Evolutionary conservation across 495 filamentous ascomycete species (phyloP), one percentile per base, ranked within the genome.

Genomic region (Podospora comata): DNA sequence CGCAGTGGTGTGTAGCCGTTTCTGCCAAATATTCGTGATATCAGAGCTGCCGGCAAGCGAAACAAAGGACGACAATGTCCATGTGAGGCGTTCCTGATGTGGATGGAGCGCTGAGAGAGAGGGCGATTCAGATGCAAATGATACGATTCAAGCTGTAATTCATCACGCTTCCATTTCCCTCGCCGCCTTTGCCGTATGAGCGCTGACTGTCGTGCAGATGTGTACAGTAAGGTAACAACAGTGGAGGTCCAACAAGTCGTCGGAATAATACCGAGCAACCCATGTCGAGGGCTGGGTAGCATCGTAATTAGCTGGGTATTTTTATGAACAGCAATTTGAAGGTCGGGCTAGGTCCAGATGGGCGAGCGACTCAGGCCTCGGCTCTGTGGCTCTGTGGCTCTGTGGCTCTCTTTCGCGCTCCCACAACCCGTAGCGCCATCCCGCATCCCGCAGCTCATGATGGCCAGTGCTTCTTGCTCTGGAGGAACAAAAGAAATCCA

Each of bases 121-220:
- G 39, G 39, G 2, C 39, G 39, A 48, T 48, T 48, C 39, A 48
- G 39, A 48, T 13, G 39, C 39, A 16, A 13, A 48, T 48, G 39
- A 48, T 48, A 48, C 18, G 39, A 48, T 48, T 48, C 39, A 48
- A 18, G 13, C 39, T 13, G 3, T 6, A 3, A 32, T 11, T 59
- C 56, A 48, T 59, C 56, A 23, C 26, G 19, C 26, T 59, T 59
- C 26, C 44, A 61, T 19, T 56, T 57, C 32, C n/a, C 60, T 54
- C 66, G 66, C 64, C 70, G 70, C 70, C 62, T 56, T 68, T 65
- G 69, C 69, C 69, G 63, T 68, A 58, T 67, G 60, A 65, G 55
- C 27, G 60, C 65, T 60, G 32, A 26, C 62, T 9, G 68, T 54
- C 65, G 30, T 64, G 65, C 65, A 57, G 65, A 65, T 53, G 11